Base-by-base conservation (phyloP, 768 basidiomycete species). In the Trametes gibbosa region DNA sequence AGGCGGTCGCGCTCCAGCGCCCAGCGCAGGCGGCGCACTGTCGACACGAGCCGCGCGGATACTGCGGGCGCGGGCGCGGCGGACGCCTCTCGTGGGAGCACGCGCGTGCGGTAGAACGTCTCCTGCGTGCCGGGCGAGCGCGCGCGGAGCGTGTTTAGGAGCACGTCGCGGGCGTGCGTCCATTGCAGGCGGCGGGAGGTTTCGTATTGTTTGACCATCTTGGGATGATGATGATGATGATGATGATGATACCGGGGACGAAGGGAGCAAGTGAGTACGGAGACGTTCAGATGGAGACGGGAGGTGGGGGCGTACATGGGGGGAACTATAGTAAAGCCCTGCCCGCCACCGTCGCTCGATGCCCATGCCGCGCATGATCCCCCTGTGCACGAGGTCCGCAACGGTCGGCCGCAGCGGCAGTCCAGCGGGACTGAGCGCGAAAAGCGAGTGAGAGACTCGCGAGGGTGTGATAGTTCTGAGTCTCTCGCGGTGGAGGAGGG, bases 131-230 rank as follows among this genome's bases (percentile, higher is more conserved):
- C 70, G 37, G 61, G 61, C 3, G 75, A 65, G 61, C 84, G 81
- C 42, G 76, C 74, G 54, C 79, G 78, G 39, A 90, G 77, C 59
- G 86, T 79, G 23, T 76, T 69, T 19, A 84, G 79, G 37, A 90
- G 66, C 7, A 84, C 66, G 55, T 79, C 70, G 45, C 80, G 74
- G 21, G 83, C 81, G 40, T 83, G 82, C 49, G 74, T 75, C 40
- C 84, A 84, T 53, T 81, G 77, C 19, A 90, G 73, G 19, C 75
- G 73, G 53, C 79, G 69, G 5, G 82, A 78, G 41, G 73, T 81
- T 71, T 89, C 85, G 60, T 89, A 90, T 68, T 88, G 87, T 9
- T 75, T 70, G 39, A 84, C 83, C 50, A 86, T 86, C 89, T 90
- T 69, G 5, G 54, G 42, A 43, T 5, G 41, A 45, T 19, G 50